phyloP scores from a whole-genome alignment of 2,329 filamentous ascomycete genomes.

The Meredithiella fracta region DNA sequence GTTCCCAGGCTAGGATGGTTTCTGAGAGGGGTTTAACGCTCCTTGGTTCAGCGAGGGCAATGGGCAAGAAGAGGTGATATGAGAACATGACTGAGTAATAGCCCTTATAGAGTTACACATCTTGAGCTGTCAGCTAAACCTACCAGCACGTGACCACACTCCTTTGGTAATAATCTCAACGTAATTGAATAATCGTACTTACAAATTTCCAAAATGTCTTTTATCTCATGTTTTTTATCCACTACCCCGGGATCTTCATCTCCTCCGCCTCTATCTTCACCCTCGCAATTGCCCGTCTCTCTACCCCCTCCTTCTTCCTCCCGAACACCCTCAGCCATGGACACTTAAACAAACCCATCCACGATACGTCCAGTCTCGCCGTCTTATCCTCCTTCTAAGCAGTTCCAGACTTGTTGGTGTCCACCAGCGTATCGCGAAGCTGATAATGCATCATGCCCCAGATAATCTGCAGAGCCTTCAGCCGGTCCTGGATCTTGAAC shows the following conservation, averaged over 20 bases:
- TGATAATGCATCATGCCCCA: constrained; percentile 46
- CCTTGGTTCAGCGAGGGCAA: no score
- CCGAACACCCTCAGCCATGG: background rate
- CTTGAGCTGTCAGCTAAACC: no score
- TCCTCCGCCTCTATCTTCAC: background rate
- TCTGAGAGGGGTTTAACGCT: no score
- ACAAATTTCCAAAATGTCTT: background rate
- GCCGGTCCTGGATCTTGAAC: constrained; percentile 35
- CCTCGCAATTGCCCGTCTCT: background rate
- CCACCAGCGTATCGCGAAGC: constrained; percentile 29
- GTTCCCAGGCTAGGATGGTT: no score
- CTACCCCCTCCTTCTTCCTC: background rate
- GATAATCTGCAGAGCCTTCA: constrained; percentile 38
- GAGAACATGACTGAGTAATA: no score
- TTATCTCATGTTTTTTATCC: background rate
- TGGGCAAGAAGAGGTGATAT: no score
- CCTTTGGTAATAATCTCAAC: background rate
- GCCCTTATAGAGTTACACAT: no score
- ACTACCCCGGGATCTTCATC: background rate
- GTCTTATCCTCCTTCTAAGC: constrained; percentile 7
- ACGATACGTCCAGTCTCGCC: background rate
- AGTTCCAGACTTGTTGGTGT: constrained; percentile 6
- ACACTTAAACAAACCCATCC: constrained; percentile 4
- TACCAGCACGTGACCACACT: no score
- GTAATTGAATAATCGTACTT: background rate